Evolutionary conservation across 805 yeast genomes (phyloP).

Genomic region (Limtongia smithiae): DNA sequence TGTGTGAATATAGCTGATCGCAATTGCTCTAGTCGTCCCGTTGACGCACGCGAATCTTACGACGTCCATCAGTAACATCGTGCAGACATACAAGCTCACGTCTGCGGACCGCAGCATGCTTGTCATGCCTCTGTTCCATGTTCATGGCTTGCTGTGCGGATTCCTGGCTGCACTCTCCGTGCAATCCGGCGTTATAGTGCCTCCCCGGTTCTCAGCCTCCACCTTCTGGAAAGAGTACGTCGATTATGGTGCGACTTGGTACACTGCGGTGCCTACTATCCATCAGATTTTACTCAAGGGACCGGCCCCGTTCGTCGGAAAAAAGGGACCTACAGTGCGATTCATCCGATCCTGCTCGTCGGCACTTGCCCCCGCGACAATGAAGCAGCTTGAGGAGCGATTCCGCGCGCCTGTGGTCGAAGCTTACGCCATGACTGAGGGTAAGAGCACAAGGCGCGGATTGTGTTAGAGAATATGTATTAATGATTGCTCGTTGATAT

Average conservation of each 20-base stretch:
- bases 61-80: conserved; percentile 56
- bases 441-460: no score
- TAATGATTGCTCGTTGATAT: background rate
- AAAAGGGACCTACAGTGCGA: conserved; percentile 51
- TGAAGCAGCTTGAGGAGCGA: conserved; percentile 52
- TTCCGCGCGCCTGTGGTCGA: conserved; percentile 68
- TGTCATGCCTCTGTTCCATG: conserved; percentile 77
- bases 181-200: conserved; percentile 55
- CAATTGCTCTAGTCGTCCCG: conserved; percentile 53
- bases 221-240: conserved; percentile 59
- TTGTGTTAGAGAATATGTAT: no score
- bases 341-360: conserved; percentile 73
- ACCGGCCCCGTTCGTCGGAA: conserved; percentile 42
- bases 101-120: conserved; percentile 53
- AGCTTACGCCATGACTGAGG: conserved; percentile 80
- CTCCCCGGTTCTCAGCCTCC: conserved; percentile 58
- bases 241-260: conserved; percentile 57
- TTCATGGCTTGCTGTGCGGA: conserved; percentile 69
- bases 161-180: conserved; percentile 58
- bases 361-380: conserved; percentile 62
- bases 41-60: conserved; percentile 61
- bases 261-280: conserved; percentile 67
- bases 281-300: conserved; percentile 61
- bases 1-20: no score
- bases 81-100: conserved; percentile 53